Percentiles rank a stretch among this genome's conserved stretches.
Evolutionary conservation across 176 grass and related monocot species (phyloP).

Genomic region (Zea mays): DNA sequence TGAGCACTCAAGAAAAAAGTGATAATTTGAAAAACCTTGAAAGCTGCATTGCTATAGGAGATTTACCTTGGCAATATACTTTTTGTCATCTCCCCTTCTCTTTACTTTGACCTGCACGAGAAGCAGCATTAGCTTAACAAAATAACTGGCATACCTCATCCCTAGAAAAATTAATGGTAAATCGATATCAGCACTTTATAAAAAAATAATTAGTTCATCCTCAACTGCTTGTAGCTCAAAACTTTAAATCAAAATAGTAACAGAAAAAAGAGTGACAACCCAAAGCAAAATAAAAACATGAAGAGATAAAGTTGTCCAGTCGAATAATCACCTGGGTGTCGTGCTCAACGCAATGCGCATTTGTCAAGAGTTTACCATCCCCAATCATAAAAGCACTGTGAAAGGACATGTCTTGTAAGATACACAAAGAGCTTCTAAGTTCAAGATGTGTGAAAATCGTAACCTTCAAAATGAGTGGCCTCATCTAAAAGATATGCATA

Average conservation of each 20-base stretch:
- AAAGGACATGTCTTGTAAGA: constrained; percentile 28
- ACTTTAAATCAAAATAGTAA: background rate
- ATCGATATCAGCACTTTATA: background rate
- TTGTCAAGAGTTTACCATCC: constrained; percentile 91
- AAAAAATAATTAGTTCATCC: constrained; percentile 21
- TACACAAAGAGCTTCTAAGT: constrained; percentile 18
- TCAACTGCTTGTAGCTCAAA: constrained; percentile 2
- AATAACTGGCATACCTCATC: constrained; percentile 18
- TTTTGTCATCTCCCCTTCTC: constrained; percentile 95
- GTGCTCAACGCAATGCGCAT: constrained; percentile 95
- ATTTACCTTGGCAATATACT: constrained; percentile 93
- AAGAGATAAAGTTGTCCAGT: constrained; percentile 10
- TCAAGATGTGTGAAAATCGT: too few species aligned
- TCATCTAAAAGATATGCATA: background rate
- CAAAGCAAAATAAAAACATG: constrained; percentile 16
- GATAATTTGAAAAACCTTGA: background rate
- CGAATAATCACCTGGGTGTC: constrained; percentile 70
- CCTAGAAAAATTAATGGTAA: constrained; percentile 4
- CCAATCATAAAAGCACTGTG: constrained; percentile 97
- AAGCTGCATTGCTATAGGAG: constrained; percentile 10
- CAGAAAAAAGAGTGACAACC: background rate
- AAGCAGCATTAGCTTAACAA: constrained; percentile 30
- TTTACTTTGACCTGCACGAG: constrained; percentile 82
- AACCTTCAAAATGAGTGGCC: constrained; percentile 22
- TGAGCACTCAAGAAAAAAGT: background rate